A percentile compares a stretch with the other conserved stretches of the same genome.
Conservation (phyloP, 352 stramenopile species). For the Phytopythium kandeliae region DNA sequence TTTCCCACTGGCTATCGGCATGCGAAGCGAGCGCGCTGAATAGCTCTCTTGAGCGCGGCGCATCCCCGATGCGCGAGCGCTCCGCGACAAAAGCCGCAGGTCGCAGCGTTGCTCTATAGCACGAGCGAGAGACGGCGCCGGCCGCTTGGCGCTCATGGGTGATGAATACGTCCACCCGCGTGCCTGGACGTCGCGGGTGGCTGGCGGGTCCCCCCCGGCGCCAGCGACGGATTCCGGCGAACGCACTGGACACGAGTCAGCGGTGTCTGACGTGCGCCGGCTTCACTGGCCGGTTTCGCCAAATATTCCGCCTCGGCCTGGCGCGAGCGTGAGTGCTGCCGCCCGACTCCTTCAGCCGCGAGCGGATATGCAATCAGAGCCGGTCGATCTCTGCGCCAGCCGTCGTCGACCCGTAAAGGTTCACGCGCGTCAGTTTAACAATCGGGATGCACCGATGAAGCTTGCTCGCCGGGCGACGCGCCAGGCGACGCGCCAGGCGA, state of each 20-base stretch:
- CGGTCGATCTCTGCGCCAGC: neutral
- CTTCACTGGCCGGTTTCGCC: neutral
- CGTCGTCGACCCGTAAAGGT: slow-evolving; percentile 2
- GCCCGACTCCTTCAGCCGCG: slow-evolving; percentile 1
- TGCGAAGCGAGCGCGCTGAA: neutral
- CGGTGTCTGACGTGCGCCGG: neutral
- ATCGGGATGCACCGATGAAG: no score
- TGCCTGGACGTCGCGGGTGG: no score
- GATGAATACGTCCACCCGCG: no score
- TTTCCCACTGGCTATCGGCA: neutral
- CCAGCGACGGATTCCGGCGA: neutral
- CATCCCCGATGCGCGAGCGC: neutral
- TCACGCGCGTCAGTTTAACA: neutral
- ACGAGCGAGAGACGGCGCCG: no score
- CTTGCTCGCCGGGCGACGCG: no score
- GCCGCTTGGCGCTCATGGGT: no score
- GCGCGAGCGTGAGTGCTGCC: slow-evolving; percentile 1
- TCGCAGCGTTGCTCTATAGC: no score
- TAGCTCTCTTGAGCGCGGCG: neutral
- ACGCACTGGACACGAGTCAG: neutral
- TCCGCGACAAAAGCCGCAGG: no score
- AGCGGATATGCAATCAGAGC: neutral
- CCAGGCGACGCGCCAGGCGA: no score
- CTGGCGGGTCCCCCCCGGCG: no score
- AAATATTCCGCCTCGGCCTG: neutral